Evolutionary conservation across 495 filamentous ascomycete species (phyloP), one percentile per base, ranked within the genome.

Genomic region (Patellaria atrata): DNA sequence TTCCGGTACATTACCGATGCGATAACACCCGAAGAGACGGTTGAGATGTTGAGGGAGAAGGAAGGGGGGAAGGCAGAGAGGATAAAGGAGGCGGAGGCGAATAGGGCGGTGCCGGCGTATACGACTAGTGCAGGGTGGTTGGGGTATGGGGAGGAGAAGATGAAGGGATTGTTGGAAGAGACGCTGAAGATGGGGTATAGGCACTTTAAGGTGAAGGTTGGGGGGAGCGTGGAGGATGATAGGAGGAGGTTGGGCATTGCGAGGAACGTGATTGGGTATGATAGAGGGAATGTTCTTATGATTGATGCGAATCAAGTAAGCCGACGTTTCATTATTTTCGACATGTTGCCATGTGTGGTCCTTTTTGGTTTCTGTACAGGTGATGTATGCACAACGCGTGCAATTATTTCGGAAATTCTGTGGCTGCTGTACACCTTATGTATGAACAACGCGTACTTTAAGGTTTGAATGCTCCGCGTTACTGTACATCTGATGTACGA

Each of bases 181-280:
- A 82, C 80, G 16, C 64, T 86, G 20, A 59, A 49, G 24, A 64
- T 77, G 47, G 85, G 85, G 6, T 94, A 89, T 55, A 67, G 56
- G 40, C 77, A 94, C 58, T 94, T 94, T 64, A 94, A 94, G 68
- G 52, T 93, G 44, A 94, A 94, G 59, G 83, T 94, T 23, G 85
- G 85, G 11, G 68, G 64, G 0, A 69, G 64, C 33, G 40, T 92
- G 12, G 78, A 72, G 52, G 67, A 77, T 40, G 85, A 94, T 53
- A 60, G 66, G 43, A 55, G 62, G 22, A 62, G 85, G 1, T 59
- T 93, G 42, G 48, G 44, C 1, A 87, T 92, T 57, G 84, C 83
- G 5, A 58, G 85, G 14, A 71, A 80, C 8, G 71, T 86, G 14
- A 80, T 94, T 54, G 85, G 85, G 0, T 91, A 82, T 55, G 82